These are phyloP conservation scores for Zarea fungicola DNA, from an alignment of 2,329 filamentous ascomycete genomes.

Conservation along the genomic window DNA sequence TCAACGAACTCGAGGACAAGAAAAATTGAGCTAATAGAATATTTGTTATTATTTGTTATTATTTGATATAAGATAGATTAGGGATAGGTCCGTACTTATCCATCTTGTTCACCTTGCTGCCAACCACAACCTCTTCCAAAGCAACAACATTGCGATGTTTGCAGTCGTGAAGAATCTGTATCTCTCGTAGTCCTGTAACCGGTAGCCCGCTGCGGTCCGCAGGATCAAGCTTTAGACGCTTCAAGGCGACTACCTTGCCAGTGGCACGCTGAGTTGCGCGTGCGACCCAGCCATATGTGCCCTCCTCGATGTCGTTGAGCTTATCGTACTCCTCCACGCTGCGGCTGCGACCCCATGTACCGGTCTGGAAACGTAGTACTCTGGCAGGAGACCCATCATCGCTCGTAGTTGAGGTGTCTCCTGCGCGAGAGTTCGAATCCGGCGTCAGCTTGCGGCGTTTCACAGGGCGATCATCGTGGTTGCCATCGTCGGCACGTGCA, in stretches of 20 bases:
- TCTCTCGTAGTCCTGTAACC: slow-evolving; percentile 88
- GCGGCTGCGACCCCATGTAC: slow-evolving; percentile 63
- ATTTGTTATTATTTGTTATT: slow-evolving; percentile 14
- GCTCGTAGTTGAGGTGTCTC: slow-evolving; percentile 14
- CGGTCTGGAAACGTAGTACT: slow-evolving; percentile 66
- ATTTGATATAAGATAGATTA: not conserved
- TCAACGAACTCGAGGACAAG: slow-evolving; percentile 97
- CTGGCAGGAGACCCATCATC: slow-evolving; percentile 35
- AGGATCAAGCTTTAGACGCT: slow-evolving; percentile 85
- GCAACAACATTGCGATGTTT: slow-evolving; percentile 77
- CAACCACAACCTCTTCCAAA: slow-evolving; percentile 78
- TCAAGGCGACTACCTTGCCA: slow-evolving; percentile 80
- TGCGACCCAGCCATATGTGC: slow-evolving; percentile 91
- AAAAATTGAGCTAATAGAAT: slow-evolving; percentile 62
- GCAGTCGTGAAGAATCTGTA: slow-evolving; percentile 80
- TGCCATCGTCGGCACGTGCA: slow-evolving; percentile 24
- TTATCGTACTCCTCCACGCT: slow-evolving; percentile 86
- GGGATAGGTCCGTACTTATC: slow-evolving; percentile 45
- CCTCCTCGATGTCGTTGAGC: slow-evolving; percentile 95
- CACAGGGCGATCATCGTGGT: slow-evolving; percentile 41
- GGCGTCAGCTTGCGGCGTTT: slow-evolving; percentile 59
- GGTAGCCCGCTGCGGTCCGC: slow-evolving; percentile 72
- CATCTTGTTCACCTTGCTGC: slow-evolving; percentile 50
- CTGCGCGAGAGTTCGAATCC: slow-evolving; percentile 25
- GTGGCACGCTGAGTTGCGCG: slow-evolving; percentile 70